Conservation (phyloP, 345 rosid genomes). For the Erodium maritimum region DNA sequence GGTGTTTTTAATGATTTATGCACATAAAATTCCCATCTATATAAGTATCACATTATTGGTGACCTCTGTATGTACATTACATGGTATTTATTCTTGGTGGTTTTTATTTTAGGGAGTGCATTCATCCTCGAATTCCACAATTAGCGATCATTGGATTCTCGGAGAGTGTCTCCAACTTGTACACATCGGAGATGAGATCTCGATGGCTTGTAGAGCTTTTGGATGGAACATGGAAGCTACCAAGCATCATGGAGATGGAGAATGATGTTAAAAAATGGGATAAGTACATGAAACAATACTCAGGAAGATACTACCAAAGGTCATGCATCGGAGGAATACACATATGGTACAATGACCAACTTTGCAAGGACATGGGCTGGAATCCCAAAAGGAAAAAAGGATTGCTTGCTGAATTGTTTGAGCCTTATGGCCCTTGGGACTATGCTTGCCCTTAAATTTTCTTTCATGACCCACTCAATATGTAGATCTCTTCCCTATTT, state of each 20-base stretch:
- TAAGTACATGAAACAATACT: slow-evolving; percentile 4
- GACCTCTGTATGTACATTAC: background rate
- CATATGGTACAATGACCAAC: slow-evolving; percentile 21
- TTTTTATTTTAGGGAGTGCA: slow-evolving; percentile 20
- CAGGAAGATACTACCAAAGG: slow-evolving; percentile 11
- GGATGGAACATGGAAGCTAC: slow-evolving; percentile 16
- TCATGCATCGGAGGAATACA: slow-evolving; percentile 13
- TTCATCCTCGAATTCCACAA: slow-evolving; percentile 30
- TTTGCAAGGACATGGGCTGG: slow-evolving; percentile 23
- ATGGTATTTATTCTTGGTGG: background rate
- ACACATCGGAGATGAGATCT: slow-evolving; percentile 24
- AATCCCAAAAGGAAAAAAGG: slow-evolving; percentile 22
- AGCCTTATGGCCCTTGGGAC: slow-evolving; percentile 18
- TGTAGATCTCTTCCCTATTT: too few species aligned
- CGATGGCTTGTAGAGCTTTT: slow-evolving; percentile 26
- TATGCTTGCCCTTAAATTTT: too few species aligned
- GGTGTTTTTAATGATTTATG: background rate
- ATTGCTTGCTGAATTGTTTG: slow-evolving; percentile 16
- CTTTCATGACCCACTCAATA: too few species aligned
- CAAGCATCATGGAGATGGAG: slow-evolving; percentile 24
- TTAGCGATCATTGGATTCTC: slow-evolving; percentile 28
- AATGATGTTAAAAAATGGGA: slow-evolving; percentile 16
- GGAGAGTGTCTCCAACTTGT: slow-evolving; percentile 14
- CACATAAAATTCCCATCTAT: background rate
- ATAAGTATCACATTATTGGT: background rate